Percentiles rank a stretch among this genome's conserved stretches.
phyloP scores from a whole-genome alignment of 768 basidiomycete genomes.

The Pleurotus giganteus region DNA sequence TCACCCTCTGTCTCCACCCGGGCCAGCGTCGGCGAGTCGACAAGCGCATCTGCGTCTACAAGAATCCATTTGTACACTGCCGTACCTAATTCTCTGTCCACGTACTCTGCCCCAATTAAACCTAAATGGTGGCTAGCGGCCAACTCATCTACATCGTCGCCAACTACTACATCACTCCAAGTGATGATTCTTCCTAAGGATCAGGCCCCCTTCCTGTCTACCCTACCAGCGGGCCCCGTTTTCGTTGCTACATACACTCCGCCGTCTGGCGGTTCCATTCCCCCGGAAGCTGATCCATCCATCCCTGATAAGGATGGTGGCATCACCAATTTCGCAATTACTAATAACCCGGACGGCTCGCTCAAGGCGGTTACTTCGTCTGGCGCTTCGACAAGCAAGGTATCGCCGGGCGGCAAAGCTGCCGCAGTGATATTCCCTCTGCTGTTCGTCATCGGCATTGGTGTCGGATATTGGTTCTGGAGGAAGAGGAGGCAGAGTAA shows the following conservation, averaged over 20 bases:
- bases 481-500: constrained; percentile 46
- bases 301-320: constrained; percentile 21
- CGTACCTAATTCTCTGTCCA: constrained; percentile 47
- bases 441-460: constrained; percentile 49
- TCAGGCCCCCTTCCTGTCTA: constrained; percentile 46
- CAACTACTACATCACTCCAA: constrained; percentile 44
- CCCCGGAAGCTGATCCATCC: constrained; percentile 40
- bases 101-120: constrained; percentile 46
- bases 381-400: constrained; percentile 13
- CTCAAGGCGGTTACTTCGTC: constrained; percentile 13
- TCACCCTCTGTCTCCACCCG: not conserved
- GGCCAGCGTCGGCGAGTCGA: not conserved
- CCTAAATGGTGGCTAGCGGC: constrained; percentile 75
- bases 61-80: constrained; percentile 58
- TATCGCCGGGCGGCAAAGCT: constrained; percentile 49
- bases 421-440: constrained; percentile 69
- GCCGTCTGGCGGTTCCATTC: constrained; percentile 34
- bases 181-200: constrained; percentile 55
- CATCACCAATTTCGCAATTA: constrained; percentile 40
- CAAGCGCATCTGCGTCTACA: constrained; percentile 18
- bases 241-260: constrained; percentile 62
- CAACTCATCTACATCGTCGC: not conserved
- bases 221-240: constrained; percentile 64
- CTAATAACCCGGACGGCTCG: constrained; percentile 29
- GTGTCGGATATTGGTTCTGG: constrained; percentile 48